Conservation (phyloP, 805 yeast genomes). For the Millerozyma acaciae region DNA sequence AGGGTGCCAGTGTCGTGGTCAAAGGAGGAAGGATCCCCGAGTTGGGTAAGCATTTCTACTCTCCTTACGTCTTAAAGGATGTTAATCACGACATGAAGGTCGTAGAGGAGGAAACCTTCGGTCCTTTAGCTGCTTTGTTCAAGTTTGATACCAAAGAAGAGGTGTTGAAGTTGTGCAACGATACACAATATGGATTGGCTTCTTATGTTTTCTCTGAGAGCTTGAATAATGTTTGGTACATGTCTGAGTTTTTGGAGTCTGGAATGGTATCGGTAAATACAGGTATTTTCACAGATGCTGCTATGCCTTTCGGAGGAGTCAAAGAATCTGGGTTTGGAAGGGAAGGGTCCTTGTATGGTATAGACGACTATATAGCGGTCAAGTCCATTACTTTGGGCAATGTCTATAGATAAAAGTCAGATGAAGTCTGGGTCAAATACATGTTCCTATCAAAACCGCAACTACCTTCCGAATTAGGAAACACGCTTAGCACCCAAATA, state of each 20-base stretch:
- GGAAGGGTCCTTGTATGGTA: slow-evolving; percentile 73
- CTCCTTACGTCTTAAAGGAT: slow-evolving; percentile 52
- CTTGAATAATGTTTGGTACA: slow-evolving; percentile 46
- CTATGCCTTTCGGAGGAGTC: slow-evolving; percentile 75
- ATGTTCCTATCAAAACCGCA: neutral
- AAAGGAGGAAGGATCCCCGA: slow-evolving; percentile 51
- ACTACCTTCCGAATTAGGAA: slow-evolving; percentile 1
- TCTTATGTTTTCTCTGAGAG: slow-evolving; percentile 55
- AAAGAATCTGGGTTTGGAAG: slow-evolving; percentile 78
- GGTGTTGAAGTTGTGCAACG: slow-evolving; percentile 52
- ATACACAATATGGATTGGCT: slow-evolving; percentile 54
- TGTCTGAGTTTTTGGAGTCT: slow-evolving; percentile 55
- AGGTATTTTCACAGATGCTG: slow-evolving; percentile 53
- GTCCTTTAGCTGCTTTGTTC: slow-evolving; percentile 58
- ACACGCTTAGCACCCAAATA: neutral
- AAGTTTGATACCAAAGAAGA: slow-evolving; percentile 53
- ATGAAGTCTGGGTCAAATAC: too few relatives aligned
- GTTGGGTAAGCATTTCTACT: slow-evolving; percentile 49
- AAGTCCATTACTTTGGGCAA: slow-evolving; percentile 52
- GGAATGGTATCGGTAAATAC: slow-evolving; percentile 66
- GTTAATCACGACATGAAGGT: slow-evolving; percentile 51
- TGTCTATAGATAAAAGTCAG: slow-evolving; percentile 20
- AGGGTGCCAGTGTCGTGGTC: slow-evolving; percentile 51
- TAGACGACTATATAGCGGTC: slow-evolving; percentile 66
- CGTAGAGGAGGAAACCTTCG: slow-evolving; percentile 58